phyloP scores from a whole-genome alignment of 164 flowering plant species.

The Nelumbo lutea region DNA sequence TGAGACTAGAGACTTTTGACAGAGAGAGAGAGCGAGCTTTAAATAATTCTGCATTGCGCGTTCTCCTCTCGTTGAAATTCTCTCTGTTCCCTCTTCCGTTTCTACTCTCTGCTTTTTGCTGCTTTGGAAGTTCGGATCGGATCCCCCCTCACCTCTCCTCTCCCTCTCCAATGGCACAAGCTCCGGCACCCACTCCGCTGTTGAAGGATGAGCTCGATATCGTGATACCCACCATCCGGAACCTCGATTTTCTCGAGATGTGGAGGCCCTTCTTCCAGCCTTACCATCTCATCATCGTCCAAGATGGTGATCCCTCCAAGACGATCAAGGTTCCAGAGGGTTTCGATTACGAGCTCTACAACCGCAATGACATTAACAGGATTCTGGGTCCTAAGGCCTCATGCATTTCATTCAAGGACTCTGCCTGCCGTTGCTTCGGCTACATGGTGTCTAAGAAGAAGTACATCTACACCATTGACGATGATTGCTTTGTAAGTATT shows the following conservation, averaged over 20 bases:
- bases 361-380: slow-evolving; percentile 65
- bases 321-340: slow-evolving; percentile 78
- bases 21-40: too few species aligned
- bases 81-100: not conserved
- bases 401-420: slow-evolving; percentile 92
- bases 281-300: slow-evolving; percentile 79
- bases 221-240: slow-evolving; percentile 78
- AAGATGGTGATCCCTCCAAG: slow-evolving; percentile 77
- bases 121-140: not conserved
- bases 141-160: not conserved
- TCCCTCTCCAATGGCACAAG: slow-evolving; percentile 15
- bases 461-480: slow-evolving; percentile 86
- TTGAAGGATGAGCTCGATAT: slow-evolving; percentile 80
- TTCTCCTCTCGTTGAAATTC: not conserved
- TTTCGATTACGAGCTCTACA: slow-evolving; percentile 79
- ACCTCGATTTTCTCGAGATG: slow-evolving; percentile 81
- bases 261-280: slow-evolving; percentile 79
- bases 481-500: slow-evolving; percentile 79
- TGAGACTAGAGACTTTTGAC: not conserved
- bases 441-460: slow-evolving; percentile 87
- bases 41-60: not conserved
- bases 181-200: slow-evolving; percentile 33
- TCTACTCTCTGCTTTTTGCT: too few species aligned
- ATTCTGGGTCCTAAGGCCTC: slow-evolving; percentile 77
- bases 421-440: slow-evolving; percentile 86